Evolutionary conservation across 2,329 filamentous ascomycete species (phyloP).

Genomic region (Xylaria sp.): DNA sequence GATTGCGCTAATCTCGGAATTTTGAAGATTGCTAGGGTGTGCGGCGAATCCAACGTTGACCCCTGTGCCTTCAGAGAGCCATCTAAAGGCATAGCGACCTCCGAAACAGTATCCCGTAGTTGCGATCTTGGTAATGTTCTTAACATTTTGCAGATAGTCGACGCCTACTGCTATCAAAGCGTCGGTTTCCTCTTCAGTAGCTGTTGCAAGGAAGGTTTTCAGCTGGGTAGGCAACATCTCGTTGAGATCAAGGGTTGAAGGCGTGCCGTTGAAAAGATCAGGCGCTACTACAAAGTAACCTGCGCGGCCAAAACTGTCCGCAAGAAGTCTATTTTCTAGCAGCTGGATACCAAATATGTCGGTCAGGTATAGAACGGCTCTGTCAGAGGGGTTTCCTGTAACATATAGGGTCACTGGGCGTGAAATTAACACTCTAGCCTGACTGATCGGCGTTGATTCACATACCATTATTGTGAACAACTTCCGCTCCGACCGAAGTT

Average conservation of each 20-base stretch:
- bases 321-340: slow-evolving; percentile 48
- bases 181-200: slow-evolving; percentile 57
- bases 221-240: slow-evolving; percentile 44
- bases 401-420: slow-evolving; percentile 50
- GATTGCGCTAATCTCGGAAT: slow-evolving; percentile 68
- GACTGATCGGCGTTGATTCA: background rate
- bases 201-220: slow-evolving; percentile 50
- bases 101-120: slow-evolving; percentile 75
- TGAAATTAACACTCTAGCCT: slow-evolving; percentile 24
- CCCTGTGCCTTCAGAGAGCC: slow-evolving; percentile 61
- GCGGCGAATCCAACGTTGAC: slow-evolving; percentile 71
- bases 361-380: slow-evolving; percentile 50
- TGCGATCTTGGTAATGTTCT: slow-evolving; percentile 64
- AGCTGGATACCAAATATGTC: slow-evolving; percentile 52
- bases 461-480: slow-evolving; percentile 47
- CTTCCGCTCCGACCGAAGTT: slow-evolving; percentile 46
- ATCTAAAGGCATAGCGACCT: slow-evolving; percentile 67
- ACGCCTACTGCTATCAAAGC: slow-evolving; percentile 60
- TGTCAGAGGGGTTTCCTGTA: slow-evolving; percentile 46
- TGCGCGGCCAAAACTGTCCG: slow-evolving; percentile 53
- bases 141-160: slow-evolving; percentile 57
- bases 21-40: slow-evolving; percentile 71
- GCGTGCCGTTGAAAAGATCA: slow-evolving; percentile 51
- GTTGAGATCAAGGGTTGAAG: slow-evolving; percentile 49
- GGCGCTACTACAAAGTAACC: slow-evolving; percentile 52